Evolutionary conservation across 176 grass and related monocot genomes (phyloP).

Genomic region (Canna indica): DNA sequence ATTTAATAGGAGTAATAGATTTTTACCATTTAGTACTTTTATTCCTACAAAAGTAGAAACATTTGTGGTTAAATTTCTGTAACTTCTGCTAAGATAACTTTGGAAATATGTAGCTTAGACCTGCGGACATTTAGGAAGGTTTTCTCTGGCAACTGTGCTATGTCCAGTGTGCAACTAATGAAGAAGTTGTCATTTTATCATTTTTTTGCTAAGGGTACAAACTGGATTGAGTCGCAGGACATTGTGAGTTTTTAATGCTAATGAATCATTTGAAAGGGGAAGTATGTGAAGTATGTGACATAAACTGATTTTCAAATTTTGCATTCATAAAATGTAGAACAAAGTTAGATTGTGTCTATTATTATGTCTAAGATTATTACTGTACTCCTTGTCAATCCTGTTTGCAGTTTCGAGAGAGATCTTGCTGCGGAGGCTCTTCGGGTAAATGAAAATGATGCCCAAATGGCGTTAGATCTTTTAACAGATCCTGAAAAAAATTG

Average conservation of each 20-base stretch:
- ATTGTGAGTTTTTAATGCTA: too few relatives aligned
- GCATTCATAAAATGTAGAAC: not conserved
- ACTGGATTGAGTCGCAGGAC: not conserved
- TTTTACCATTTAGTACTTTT: too few relatives aligned
- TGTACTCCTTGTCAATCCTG: slow-evolving; percentile 9
- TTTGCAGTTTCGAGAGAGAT: slow-evolving; percentile 68
- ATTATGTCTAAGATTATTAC: not conserved
- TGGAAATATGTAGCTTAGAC: too few relatives aligned
- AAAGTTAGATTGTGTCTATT: not conserved
- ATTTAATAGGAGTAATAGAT: too few relatives aligned
- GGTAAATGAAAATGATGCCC: slow-evolving; percentile 73
- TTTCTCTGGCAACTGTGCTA: not conserved
- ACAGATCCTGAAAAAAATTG: slow-evolving; percentile 90
- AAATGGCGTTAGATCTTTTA: slow-evolving; percentile 76
- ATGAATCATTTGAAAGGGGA: too few relatives aligned
- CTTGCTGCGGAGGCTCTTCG: slow-evolving; percentile 80
- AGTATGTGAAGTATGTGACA: too few relatives aligned
- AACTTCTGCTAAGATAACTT: too few relatives aligned
- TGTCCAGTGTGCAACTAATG: not conserved
- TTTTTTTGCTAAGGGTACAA: not conserved
- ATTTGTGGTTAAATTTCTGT: too few relatives aligned
- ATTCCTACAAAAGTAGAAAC: too few relatives aligned
- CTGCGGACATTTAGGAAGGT: too few relatives aligned
- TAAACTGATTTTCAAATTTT: too few relatives aligned
- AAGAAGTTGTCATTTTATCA: not conserved